These are phyloP conservation scores for Leccinum pachyderme DNA, from an alignment of 1,284 basidiomycete species.

Conservation along the genomic window DNA sequence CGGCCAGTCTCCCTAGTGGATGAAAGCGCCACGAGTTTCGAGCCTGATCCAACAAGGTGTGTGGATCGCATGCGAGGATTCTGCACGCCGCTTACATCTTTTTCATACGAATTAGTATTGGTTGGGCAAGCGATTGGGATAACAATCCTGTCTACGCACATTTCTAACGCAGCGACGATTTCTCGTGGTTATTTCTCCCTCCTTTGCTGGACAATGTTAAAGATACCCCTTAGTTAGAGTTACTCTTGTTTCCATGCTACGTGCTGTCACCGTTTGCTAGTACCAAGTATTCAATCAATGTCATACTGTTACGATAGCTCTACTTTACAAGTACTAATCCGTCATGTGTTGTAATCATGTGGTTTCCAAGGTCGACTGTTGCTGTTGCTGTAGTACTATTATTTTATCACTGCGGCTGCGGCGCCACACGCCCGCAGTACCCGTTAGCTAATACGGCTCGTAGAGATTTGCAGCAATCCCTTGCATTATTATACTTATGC, in stretches of 20 bases:
- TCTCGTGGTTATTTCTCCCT: conserved; percentile 5
- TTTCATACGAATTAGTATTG: conserved; percentile 5
- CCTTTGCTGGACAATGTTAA: conserved; percentile 14
- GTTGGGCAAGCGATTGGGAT: conserved; percentile 27
- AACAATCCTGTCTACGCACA: conserved; percentile 7
- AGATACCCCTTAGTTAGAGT: conserved; percentile 3
- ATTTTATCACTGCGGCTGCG: too few species aligned
- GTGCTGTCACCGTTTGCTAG: background rate
- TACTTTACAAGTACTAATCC: conserved; percentile 17
- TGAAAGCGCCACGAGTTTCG: background rate
- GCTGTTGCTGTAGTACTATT: background rate
- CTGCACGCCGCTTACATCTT: conserved; percentile 6
- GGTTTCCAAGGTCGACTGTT: background rate
- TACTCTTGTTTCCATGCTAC: background rate
- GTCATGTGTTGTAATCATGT: conserved; percentile 9
- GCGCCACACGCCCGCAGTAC: background rate
- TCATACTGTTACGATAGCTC: conserved; percentile 9
- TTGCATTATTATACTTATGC: background rate
- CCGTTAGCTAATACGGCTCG: background rate
- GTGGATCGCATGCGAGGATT: background rate
- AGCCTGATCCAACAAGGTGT: conserved; percentile 14
- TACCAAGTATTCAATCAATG: conserved; percentile 6
- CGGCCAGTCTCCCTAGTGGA: conserved; percentile 12
- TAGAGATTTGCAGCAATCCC: background rate
- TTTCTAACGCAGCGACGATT: conserved; percentile 1